Percentiles rank a stretch among this genome's conserved stretches.
phyloP scores from a whole-genome alignment of 192 early-diverging fungal genomes.

The Backusella liffmaniae region DNA sequence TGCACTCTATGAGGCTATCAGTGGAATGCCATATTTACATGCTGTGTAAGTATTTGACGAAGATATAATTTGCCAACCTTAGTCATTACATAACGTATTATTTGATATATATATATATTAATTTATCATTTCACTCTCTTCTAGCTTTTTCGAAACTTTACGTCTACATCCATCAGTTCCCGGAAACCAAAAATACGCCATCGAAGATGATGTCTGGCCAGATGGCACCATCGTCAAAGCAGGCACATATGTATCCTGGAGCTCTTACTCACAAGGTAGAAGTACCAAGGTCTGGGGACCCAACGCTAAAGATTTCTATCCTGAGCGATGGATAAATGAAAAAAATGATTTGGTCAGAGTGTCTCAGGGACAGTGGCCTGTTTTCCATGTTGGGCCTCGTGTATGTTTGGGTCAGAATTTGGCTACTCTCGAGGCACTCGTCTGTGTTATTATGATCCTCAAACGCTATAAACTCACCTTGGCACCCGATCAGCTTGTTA shows the following conservation, averaged over 20 bases:
- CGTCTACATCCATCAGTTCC: slow-evolving; percentile 71
- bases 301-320: slow-evolving; percentile 59
- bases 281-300: slow-evolving; percentile 57
- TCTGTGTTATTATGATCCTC: slow-evolving; percentile 36
- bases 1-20: slow-evolving; percentile 30
- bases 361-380: slow-evolving; percentile 48
- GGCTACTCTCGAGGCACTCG: slow-evolving; percentile 45
- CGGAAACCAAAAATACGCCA: slow-evolving; percentile 50
- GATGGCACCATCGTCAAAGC: slow-evolving; percentile 52
- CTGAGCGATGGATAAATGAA: slow-evolving; percentile 63
- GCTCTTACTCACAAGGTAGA: slow-evolving; percentile 52
- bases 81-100: background rate
- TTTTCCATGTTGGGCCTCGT: slow-evolving; percentile 57
- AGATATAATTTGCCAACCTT: background rate
- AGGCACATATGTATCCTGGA: slow-evolving; percentile 52
- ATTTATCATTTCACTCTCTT: background rate
- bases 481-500: slow-evolving; percentile 30
- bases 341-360: slow-evolving; percentile 30
- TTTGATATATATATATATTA: background rate
- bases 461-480: slow-evolving; percentile 39
- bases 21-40: slow-evolving; percentile 34
- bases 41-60: slow-evolving; percentile 29
- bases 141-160: slow-evolving; percentile 50
- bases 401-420: slow-evolving; percentile 42
- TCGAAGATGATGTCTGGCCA: slow-evolving; percentile 59